A percentile compares a stretch with the other conserved stretches of the same genome.
Evolutionary conservation across 1,284 basidiomycete species (phyloP).

Genomic region (Tausonia pullulans): DNA sequence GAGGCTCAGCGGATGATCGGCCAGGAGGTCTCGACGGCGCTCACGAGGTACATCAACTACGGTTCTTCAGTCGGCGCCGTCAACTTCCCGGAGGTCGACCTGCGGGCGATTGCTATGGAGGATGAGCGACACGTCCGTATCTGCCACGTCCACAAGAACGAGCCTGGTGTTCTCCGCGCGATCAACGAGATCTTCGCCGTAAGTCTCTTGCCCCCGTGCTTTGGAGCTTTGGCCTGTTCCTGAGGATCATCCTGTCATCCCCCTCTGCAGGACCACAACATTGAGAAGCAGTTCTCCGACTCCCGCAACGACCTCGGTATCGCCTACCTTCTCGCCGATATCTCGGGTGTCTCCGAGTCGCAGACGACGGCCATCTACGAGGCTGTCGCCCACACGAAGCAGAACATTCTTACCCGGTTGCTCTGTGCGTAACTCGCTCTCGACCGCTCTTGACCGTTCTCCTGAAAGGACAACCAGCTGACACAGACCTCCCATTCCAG

Average conservation of each 20-base stretch:
- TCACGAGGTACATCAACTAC: conserved; percentile 83
- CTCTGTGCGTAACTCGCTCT: conserved; percentile 34
- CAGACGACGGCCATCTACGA: conserved; percentile 76
- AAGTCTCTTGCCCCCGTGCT: no score
- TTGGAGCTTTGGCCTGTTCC: not conserved
- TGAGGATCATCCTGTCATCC: not conserved
- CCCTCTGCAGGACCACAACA: conserved; percentile 60
- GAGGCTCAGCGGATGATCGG: conserved; percentile 98
- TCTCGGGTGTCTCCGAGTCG: conserved; percentile 71
- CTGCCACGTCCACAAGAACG: conserved; percentile 94
- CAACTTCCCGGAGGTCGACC: conserved; percentile 98
- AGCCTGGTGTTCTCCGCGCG: conserved; percentile 89
- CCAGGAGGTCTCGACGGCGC: conserved; percentile 77
- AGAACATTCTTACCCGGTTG: conserved; percentile 80
- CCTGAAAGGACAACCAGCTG: no score
- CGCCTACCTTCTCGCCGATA: conserved; percentile 84
- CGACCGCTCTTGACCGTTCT: no score
- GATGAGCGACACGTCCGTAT: conserved; percentile 78
- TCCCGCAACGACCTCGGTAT: conserved; percentile 69
- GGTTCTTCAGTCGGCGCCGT: conserved; percentile 85
- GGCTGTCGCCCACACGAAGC: conserved; percentile 64
- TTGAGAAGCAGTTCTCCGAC: conserved; percentile 98
- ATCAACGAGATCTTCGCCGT: conserved; percentile 60
- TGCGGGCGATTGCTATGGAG: conserved; percentile 68
- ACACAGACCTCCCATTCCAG: no score